phyloP scores from a whole-genome alignment of 2,329 filamentous ascomycete genomes.

The Hymenoscyphus repandus region DNA sequence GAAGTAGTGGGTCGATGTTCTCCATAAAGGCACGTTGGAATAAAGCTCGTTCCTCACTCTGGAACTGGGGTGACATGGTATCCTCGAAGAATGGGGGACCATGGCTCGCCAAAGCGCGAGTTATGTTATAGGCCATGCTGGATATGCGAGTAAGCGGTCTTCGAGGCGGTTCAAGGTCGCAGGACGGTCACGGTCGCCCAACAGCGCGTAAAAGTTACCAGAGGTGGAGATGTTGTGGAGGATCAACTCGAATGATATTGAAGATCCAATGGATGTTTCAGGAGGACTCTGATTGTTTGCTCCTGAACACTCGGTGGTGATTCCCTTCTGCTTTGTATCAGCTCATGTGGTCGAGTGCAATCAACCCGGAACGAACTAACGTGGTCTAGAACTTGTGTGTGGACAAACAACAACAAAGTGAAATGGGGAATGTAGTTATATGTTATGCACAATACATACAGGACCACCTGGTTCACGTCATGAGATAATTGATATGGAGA shows the following conservation, averaged over 20 bases:
- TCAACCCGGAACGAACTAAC: conserved; percentile 5
- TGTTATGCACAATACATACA: conserved; percentile 18
- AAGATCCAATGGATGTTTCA: conserved; percentile 6
- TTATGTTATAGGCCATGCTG: conserved; percentile 11
- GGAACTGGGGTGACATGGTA: conserved; percentile 7
- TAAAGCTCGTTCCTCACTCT: conserved; percentile 7
- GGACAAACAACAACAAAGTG: conserved; percentile 14
- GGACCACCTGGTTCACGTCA: conserved; percentile 3
- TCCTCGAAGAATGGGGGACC: conserved; percentile 10
- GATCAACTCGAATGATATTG: not conserved
- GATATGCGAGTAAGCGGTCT: not conserved
- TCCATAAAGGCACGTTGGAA: conserved; percentile 11
- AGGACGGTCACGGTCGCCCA: conserved; percentile 5
- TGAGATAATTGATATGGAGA: not conserved
- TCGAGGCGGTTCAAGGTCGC: not conserved
- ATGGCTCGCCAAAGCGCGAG: conserved; percentile 2
- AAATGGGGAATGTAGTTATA: conserved; percentile 3
- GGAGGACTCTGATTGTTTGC: conserved; percentile 7
- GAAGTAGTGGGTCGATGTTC: conserved; percentile 18
- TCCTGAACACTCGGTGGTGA: not conserved
- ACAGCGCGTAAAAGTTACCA: conserved; percentile 8
- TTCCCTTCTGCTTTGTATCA: not conserved
- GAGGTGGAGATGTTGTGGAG: conserved; percentile 1
- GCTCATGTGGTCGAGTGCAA: not conserved
- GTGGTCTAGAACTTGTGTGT: not conserved